These are phyloP conservation scores for Aureobasidium uvarum DNA, from an alignment of 2,329 filamentous ascomycete species.

Conservation along the genomic window DNA sequence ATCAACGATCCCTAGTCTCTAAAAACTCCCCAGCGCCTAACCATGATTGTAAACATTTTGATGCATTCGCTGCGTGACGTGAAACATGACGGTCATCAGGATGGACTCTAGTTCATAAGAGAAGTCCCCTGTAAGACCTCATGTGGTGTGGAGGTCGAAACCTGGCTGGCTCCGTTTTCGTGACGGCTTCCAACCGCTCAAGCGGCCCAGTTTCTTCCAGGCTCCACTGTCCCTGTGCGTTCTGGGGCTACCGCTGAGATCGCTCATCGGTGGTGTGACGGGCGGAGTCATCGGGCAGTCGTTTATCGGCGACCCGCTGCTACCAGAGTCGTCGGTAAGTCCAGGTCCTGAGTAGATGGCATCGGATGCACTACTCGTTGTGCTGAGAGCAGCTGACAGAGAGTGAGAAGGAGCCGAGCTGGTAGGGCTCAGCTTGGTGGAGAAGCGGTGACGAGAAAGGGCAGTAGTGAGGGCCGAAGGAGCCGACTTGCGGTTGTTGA, in stretches of 20 bases:
- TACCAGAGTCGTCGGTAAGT: slow-evolving; percentile 64
- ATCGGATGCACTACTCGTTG: slow-evolving; percentile 30
- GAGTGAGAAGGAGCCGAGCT: slow-evolving; percentile 35
- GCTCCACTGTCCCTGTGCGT: slow-evolving; percentile 38
- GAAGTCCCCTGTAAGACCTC: slow-evolving; percentile 12
- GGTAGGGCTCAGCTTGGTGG: slow-evolving; percentile 37
- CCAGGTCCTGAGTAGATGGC: slow-evolving; percentile 45
- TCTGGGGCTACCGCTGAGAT: slow-evolving; percentile 30
- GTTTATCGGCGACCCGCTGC: slow-evolving; percentile 52
- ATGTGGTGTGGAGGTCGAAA: slow-evolving; percentile 26
- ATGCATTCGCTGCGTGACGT: slow-evolving; percentile 27
- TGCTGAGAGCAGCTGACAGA: slow-evolving; percentile 17
- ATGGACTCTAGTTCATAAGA: slow-evolving; percentile 21
- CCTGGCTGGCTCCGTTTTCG: slow-evolving; percentile 37
- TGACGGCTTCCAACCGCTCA: slow-evolving; percentile 40
- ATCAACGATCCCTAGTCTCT: background rate
- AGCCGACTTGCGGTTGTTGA: slow-evolving; percentile 37
- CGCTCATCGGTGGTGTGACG: slow-evolving; percentile 62
- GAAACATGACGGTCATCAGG: slow-evolving; percentile 15
- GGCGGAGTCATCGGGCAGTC: slow-evolving; percentile 69
- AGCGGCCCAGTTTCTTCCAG: slow-evolving; percentile 42
- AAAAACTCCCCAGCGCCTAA: slow-evolving; percentile 25
- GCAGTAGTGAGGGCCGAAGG: slow-evolving; percentile 37
- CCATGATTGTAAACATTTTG: slow-evolving; percentile 23
- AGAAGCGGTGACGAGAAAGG: slow-evolving; percentile 37